Base-by-base conservation (phyloP, 768 basidiomycete species). In the Tubosaeta sp. region DNA sequence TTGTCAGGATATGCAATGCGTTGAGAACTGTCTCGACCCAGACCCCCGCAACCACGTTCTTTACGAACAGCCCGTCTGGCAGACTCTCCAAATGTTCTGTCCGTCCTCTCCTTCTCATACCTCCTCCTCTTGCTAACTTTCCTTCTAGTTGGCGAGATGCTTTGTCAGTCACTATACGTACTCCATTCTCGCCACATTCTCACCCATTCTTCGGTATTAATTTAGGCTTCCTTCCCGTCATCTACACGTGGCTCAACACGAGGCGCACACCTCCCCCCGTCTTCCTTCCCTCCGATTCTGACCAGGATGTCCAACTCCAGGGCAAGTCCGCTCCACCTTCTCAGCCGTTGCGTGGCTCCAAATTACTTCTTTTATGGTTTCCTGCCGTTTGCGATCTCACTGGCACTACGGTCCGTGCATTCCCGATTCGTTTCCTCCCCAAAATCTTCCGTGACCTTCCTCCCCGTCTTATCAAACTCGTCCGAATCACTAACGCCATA, bases 61-160 rank as follows among this genome's bases (percentile, higher is more conserved):
- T 27, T 98, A 89, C 67, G 94, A 97, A 63, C 95, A 97, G 67
- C 94, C 93, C 5, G 91, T 95, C 22, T 89, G 91, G 88, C 90
- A 93, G 69, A 90, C 83, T 13, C 77, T 92, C 35, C 88, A 90
- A 69, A 93, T 91, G 89, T 91, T 90, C 70, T 76, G 87, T 90
- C 64, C 69, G 86, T 79, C 39, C 40, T 41, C 54, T 56, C 44
- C 49, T 62, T 55, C 27, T 52, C 49, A 48, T 22, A 36, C 47
- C 4, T 38, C 41, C 54, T 46, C 48, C 38, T 31, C 42, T 16
- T 51, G n/a, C 55, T 73, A 58, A 78, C 75, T 57, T 68, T 72
- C 64, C 68, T 56, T 46, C 51, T 62, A 90, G 87, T 93, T 70
- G 94, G 94, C 67, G 94, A 98, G 74, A 90, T 94, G 83, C 80